Evolutionary conservation across 2,329 filamentous ascomycete species (phyloP), one percentile per base, ranked within the genome.

Genomic region (Alternaria brassicae): DNA sequence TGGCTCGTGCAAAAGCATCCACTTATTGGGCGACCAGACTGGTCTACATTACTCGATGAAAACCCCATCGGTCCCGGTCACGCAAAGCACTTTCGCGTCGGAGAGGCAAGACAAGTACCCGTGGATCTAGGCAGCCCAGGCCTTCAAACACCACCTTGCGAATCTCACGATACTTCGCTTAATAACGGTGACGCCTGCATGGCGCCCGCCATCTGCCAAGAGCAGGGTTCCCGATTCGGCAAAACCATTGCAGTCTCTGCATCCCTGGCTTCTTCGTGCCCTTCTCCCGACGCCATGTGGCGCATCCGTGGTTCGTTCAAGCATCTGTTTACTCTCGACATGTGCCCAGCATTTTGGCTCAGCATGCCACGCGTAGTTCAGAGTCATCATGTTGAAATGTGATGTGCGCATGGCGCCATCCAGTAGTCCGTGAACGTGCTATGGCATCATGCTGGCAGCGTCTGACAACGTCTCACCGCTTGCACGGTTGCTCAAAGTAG

Each of bases 11-110:
- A 68, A 70, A 49, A 60, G 58, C 61, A 63, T 51, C 71, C 73
- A 73, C 71, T 63, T 65, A 67, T 65, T 69, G 65, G 63, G 63
- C 58, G 66, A 69, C 73, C 66, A 73, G 73, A 72, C 63, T 68
- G 57, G 63, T 60, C 62, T 60, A 56, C 61, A 62, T 64, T 70
- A 70, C 68, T 69, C 62, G 62, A 72, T 69, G 39, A 53, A 52
- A 65, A 55, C 56, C 63, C 57, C 55, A 58, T 37, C 56, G 48
- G 30, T 34, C 52, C 58, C 62, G 34, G 19, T 39, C 54, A n/a
- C 49, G 42, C 54, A 52, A 52, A 58, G 45, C 47, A 32, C 12
- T 44, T 61, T 36, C 53, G 39, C 50, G 27, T 62, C 61, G 62
- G 60, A 60, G 39, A 37, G 42, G 40, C 48, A 64, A 60, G 64